Base-by-base conservation (phyloP, 225 moss, liverwort and hornwort genomes). In the Marchantia paleacea region DNA sequence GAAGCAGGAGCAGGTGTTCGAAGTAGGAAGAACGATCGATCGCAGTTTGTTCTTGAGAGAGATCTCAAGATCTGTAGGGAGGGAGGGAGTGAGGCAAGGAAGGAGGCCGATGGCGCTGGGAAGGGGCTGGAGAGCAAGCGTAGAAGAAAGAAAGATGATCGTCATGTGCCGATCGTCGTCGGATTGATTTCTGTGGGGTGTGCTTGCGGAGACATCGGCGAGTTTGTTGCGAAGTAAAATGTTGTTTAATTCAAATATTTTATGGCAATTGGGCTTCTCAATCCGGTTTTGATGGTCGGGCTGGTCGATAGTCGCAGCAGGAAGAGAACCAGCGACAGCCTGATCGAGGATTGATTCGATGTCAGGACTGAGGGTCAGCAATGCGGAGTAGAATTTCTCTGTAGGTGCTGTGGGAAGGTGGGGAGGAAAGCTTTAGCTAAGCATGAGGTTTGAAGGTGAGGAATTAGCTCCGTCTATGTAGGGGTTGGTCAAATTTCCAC, bases 351-450 rank as follows among this genome's bases (percentile, higher is more conserved):
- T 75, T 29, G 75, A 75, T 13, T 11, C 10, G 51, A 10, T 12
- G 68, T 8, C 11, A 6, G 26, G 72, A 22, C 2, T 22, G 50
- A 52, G 20, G 20, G 20, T n/a, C 8, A 26, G 55, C 75, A 75
- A 75, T 75, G 75, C 55, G 75, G 75, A 55, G 54, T 75, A 54
- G 75, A 75, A 75, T 75, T 75, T 75, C 28, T 55, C 54, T 55
- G 58, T 58, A 15, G 58, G 58, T 58, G 58, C 58, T 58, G 12
- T 15, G 58, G 58, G 5, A 58, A 4, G 58, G 58, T 20, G 13
- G 14, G 58, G 18, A 58, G 58, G 58, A 4, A 39, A 39, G 39
- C 39, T 39, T 65, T 24, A 50, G 52, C 20, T 52, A 24, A 60
- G 60, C 6, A 76, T n/a, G 58, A 61, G 39, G 39, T 39, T 39